Conservation (phyloP, 768 basidiomycete genomes). For the Myochromella boudieri region DNA sequence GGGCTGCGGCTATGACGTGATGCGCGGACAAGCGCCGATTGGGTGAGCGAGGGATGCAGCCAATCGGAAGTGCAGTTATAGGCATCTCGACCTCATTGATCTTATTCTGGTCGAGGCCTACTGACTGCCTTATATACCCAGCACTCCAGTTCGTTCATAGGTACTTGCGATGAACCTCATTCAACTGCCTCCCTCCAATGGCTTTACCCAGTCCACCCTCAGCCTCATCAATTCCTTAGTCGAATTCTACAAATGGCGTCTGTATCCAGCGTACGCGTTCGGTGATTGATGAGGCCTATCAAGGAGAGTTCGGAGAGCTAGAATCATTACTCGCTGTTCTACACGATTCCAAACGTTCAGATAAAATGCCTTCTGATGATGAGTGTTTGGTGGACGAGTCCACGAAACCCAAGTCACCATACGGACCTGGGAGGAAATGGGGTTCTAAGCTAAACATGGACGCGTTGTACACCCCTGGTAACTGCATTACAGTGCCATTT, state of each 20-base stretch:
- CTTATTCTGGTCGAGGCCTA: conserved; percentile 12
- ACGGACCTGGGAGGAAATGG: conserved; percentile 61
- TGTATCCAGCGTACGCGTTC: conserved; percentile 71
- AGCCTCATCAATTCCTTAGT: conserved; percentile 64
- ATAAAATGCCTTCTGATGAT: not conserved
- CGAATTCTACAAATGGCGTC: conserved; percentile 65
- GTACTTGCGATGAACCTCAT: no score
- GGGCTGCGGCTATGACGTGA: no score
- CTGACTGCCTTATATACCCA: conserved; percentile 8
- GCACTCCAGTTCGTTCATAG: no score
- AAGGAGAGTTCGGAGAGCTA: not conserved
- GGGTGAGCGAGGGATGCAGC: no score
- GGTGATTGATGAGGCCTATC: conserved; percentile 40
- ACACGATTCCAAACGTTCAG: conserved; percentile 8
- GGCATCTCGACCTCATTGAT: no score
- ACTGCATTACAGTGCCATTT: conserved; percentile 19
- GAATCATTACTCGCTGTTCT: conserved; percentile 10
- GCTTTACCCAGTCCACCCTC: conserved; percentile 47
- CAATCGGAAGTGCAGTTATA: no score
- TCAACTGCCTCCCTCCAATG: no score
- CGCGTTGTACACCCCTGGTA: conserved; percentile 20
- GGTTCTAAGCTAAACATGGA: conserved; percentile 50
- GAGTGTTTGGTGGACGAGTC: conserved; percentile 18
- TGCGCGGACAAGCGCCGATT: no score
- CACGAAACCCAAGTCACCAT: no score